Base-by-base conservation (phyloP, 371 early-diverging fungal species). In the Circinella umbellata region DNA sequence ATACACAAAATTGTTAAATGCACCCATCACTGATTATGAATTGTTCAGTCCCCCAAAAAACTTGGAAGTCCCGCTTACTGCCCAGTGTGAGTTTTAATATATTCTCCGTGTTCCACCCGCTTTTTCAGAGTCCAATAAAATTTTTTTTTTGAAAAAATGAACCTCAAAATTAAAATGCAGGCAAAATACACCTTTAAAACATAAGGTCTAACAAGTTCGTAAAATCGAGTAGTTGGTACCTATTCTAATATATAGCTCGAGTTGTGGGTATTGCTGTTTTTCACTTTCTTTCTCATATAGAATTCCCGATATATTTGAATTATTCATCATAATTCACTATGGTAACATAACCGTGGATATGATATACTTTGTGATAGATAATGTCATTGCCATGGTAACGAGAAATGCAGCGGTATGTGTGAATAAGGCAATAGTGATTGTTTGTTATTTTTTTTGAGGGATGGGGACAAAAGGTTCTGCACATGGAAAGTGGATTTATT, bases 41-140 rank as follows among this genome's bases (percentile, higher is more conserved):
- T 57, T 38, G 49, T 60, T 67, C 68, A 59, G n/a, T 39, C 68
- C 42, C 68, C 68, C 68, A 46, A 67, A 67, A 47, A 67, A 67
- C 68, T 67, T 60, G 48, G 68, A 61, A 46, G 68, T 67, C 68
- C 68, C 46, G 39, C 36, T 67, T 46, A 67, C 68, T 67, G 68
- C 68, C 68, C 68, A 67, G 68, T 61, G 39, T 46, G 68, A 38
- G 59, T 59, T 48, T 11, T 36, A 42, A 11, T 2, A 11, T 46
- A 37, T 64, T 48, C 48, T 47, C n/a, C 15, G 47, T 63, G 48
- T n/a, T 14, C 51, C n/a, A 51, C 51, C 15, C 2, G 51, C 51
- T 4, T 13, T 17, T n/a, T 51, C 51, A 51, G 7, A 51, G 51
- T 5, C 15, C 51, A 51, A n/a, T 51, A 4, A n/a, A n/a, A 51